These are phyloP conservation scores for Colletotrichum sp. DNA, from an alignment of 2,329 filamentous ascomycete species.

Conservation along the genomic window DNA sequence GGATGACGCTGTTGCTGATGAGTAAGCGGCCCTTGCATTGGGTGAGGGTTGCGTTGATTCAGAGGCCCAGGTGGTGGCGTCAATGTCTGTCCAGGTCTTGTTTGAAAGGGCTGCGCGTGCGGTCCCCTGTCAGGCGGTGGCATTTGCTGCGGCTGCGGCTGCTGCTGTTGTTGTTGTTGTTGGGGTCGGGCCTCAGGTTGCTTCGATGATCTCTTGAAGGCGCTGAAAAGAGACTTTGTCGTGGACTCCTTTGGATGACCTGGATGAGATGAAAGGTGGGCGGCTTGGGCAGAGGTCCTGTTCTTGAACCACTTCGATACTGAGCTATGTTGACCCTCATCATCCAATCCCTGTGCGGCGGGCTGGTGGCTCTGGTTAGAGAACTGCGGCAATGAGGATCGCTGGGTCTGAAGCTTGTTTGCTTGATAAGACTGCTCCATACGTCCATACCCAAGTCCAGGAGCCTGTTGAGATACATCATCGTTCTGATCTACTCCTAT, in stretches of 20 bases:
- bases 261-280: constrained; percentile 10
- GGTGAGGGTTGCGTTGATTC: neutral
- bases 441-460: neutral
- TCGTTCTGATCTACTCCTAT: neutral
- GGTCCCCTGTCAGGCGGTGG: neutral
- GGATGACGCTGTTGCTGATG: constrained; percentile 5
- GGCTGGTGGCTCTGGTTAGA: neutral
- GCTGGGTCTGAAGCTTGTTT: neutral
- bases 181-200: constrained; percentile 22
- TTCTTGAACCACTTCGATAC: constrained; percentile 22
- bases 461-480: neutral
- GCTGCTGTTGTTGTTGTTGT: constrained; percentile 11
- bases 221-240: constrained; percentile 25
- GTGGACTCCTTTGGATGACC: constrained; percentile 24
- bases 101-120: neutral
- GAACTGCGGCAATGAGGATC: neutral
- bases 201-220: constrained; percentile 28
- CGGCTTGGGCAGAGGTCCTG: constrained; percentile 4
- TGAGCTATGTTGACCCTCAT: neutral
- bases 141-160: constrained; percentile 12
- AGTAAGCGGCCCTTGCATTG: neutral
- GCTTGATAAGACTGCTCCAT: neutral
- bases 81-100: neutral
- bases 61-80: neutral
- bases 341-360: neutral